These are phyloP conservation scores for Durio zibethinus DNA, from an alignment of 345 rosid species.

Conservation along the genomic window DNA sequence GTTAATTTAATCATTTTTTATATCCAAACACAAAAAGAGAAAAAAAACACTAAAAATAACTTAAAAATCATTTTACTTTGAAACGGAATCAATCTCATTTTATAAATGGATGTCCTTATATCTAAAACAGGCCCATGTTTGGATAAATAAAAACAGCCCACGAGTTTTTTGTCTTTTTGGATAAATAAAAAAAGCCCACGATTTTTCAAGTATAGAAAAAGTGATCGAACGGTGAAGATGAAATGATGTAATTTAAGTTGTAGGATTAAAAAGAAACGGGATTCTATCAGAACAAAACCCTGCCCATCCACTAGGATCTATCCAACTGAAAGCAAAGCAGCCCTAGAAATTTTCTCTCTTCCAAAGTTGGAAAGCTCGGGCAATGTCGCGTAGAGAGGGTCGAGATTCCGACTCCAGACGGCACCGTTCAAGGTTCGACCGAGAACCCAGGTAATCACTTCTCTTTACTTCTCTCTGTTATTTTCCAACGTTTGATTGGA, in stretches of 20 bases:
- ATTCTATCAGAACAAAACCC: neutral
- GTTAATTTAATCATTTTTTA: no score
- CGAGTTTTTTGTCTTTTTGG: no score
- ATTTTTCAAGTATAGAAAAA: neutral
- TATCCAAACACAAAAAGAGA: no score
- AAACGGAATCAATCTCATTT: no score
- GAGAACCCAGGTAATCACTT: slow-evolving; percentile 51
- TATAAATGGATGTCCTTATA: no score
- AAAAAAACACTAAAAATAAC: neutral
- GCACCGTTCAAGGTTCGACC: slow-evolving; percentile 47
- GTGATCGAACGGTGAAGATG: neutral
- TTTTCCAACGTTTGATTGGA: neutral
- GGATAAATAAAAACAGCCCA: no score
- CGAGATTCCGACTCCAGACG: slow-evolving; percentile 55
- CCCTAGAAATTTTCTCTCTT: neutral
- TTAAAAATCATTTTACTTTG: neutral
- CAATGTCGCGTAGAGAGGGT: slow-evolving; percentile 55
- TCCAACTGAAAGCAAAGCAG: neutral
- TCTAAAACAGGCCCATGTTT: no score
- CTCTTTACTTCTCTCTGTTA: neutral
- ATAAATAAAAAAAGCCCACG: neutral
- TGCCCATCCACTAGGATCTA: neutral
- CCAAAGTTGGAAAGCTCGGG: neutral
- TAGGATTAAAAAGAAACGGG: neutral
- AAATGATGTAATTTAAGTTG: neutral